phyloP scores from a whole-genome alignment of 495 filamentous ascomycete species.

The Aspergillus kassunensis region DNA sequence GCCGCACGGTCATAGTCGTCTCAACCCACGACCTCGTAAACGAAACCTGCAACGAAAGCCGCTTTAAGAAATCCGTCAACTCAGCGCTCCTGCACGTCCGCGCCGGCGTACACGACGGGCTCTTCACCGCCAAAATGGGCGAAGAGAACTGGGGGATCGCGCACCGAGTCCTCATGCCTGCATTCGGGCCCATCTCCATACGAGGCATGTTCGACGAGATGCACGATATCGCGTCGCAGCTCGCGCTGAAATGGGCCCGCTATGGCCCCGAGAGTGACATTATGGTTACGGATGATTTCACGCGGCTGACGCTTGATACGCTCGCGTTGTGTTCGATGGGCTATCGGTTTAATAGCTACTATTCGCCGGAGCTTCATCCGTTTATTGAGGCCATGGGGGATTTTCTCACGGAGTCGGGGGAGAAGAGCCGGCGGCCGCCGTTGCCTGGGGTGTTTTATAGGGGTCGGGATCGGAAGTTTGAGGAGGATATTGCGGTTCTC shows the following conservation, averaged over 20 bases:
- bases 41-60: conserved; percentile 64
- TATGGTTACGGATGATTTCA: conserved; percentile 66
- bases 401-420: conserved; percentile 53
- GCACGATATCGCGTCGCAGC: conserved; percentile 67
- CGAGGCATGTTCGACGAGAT: conserved; percentile 66
- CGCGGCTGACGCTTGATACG: conserved; percentile 68
- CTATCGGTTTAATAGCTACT: conserved; percentile 73
- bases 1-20: conserved; percentile 32
- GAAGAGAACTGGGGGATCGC: conserved; percentile 69
- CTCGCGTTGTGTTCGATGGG: conserved; percentile 71
- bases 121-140: conserved; percentile 53
- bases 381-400: conserved; percentile 63
- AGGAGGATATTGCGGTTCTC: conserved; percentile 53
- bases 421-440: conserved; percentile 47
- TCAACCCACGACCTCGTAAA: conserved; percentile 53
- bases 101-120: conserved; percentile 58
- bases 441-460: conserved; percentile 48
- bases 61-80: conserved; percentile 56
- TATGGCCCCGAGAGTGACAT: conserved; percentile 55
- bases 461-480: conserved; percentile 53
- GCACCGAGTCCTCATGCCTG: conserved; percentile 62
- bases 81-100: conserved; percentile 49
- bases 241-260: conserved; percentile 73
- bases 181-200: conserved; percentile 69
- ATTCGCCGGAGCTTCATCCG: conserved; percentile 61